A percentile compares a stretch with the other conserved stretches of the same genome.
These are phyloP conservation scores for Withania somnifera DNA, from an alignment of 305 asterid species.

Conservation along the genomic window DNA sequence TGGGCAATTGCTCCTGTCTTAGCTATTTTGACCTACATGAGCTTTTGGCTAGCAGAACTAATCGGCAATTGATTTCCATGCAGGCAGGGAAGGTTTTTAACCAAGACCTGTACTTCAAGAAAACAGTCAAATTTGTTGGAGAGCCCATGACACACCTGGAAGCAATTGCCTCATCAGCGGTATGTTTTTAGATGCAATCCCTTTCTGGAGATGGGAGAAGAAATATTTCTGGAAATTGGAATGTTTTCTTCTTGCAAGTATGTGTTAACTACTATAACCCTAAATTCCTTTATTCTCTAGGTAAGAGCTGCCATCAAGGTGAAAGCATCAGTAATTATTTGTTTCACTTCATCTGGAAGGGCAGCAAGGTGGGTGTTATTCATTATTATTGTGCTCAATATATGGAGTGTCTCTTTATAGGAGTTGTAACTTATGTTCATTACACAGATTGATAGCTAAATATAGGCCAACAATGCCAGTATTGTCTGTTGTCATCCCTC, in stretches of 20 bases:
- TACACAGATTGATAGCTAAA: slow-evolving; percentile 75
- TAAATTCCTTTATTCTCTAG: slow-evolving; percentile 20
- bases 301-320: slow-evolving; percentile 96
- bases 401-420: neutral
- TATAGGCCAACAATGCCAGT: slow-evolving; percentile 99
- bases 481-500: slow-evolving; percentile 84
- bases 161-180: slow-evolving; percentile 96
- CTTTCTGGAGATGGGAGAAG: neutral
- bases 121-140: slow-evolving; percentile 82
- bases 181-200: slow-evolving; percentile 10
- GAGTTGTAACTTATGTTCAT: neutral
- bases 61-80: neutral
- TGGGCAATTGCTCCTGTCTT: neutral
- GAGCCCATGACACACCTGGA: slow-evolving; percentile 95
- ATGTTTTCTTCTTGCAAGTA: neutral
- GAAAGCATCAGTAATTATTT: slow-evolving; percentile 91
- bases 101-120: slow-evolving; percentile 87
- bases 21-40: neutral
- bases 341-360: slow-evolving; percentile 96
- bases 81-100: slow-evolving; percentile 95
- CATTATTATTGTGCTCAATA: neutral
- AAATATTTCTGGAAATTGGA: neutral
- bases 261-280: neutral
- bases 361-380: slow-evolving; percentile 60
- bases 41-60: neutral